Conservation (phyloP, 495 filamentous ascomycete species). For the Parachaetomium inaequale region DNA sequence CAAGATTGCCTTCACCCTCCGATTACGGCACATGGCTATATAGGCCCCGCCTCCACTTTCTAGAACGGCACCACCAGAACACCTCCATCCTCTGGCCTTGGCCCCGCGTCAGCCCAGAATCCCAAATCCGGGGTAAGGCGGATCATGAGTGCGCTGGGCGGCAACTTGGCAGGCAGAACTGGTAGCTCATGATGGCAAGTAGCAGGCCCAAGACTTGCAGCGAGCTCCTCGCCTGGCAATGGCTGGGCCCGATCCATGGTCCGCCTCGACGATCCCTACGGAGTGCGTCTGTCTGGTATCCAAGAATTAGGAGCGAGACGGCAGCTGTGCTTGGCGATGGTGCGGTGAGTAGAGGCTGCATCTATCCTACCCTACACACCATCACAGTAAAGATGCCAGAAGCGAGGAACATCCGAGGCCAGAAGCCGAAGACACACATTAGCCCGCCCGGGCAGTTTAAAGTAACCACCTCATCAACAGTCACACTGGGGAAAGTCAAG, state of each 20-base stretch:
- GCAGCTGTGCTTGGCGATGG: background rate
- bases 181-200: no score
- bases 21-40: no score
- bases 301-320: background rate
- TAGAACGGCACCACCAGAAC: background rate
- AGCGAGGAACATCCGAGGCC: background rate
- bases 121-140: slow-evolving; percentile 6
- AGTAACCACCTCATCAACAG: background rate
- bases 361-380: background rate
- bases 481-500: no score
- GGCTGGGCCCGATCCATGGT: background rate
- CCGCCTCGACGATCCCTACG: background rate
- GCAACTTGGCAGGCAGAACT: no score
- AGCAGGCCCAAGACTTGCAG: background rate
- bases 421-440: background rate
- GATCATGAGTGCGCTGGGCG: no score
- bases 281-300: no score
- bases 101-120: slow-evolving; percentile 21
- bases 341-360: background rate
- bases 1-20: background rate
- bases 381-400: background rate
- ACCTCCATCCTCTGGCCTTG: no score
- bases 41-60: background rate
- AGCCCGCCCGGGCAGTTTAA: no score
- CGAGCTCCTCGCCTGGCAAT: background rate